Evolutionary conservation across 2,329 filamentous ascomycete genomes (phyloP).

Genomic region (Pestalotiopsis sp.): DNA sequence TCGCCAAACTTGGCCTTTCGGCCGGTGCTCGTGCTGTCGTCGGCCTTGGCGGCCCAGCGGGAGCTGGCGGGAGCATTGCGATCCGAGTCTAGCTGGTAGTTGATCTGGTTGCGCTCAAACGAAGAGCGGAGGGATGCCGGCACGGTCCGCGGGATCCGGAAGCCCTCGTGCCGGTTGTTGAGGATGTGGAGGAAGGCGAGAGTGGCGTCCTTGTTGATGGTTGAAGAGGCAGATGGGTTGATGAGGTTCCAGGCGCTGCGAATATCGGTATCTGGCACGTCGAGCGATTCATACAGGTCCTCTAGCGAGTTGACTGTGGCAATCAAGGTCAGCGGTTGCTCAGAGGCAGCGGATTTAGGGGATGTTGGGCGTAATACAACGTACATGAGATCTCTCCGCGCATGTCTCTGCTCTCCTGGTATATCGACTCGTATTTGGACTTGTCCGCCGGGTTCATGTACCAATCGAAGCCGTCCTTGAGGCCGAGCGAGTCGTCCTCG

Average conservation of each 20-base stretch:
- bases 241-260: constrained; percentile 96
- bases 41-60: constrained; percentile 77
- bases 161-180: constrained; percentile 93
- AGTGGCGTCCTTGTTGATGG: constrained; percentile 92
- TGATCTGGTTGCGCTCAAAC: constrained; percentile 95
- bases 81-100: constrained; percentile 87
- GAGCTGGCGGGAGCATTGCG: constrained; percentile 63
- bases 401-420: constrained; percentile 85
- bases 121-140: constrained; percentile 87
- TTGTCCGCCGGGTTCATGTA: constrained; percentile 96
- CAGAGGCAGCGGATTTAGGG: not conserved
- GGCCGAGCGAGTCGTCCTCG: constrained; percentile 77
- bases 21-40: constrained; percentile 80
- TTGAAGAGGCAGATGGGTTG: constrained; percentile 81
- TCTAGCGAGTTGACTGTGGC: constrained; percentile 72
- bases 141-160: constrained; percentile 87
- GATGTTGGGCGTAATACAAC: constrained; percentile 32
- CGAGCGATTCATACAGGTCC: constrained; percentile 82
- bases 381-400: constrained; percentile 81
- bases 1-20: constrained; percentile 98
- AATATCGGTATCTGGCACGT: constrained; percentile 76
- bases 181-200: constrained; percentile 96
- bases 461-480: constrained; percentile 99
- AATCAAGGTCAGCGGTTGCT: not conserved
- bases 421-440: constrained; percentile 95